Percentiles rank a stretch among this genome's conserved stretches.
phyloP scores from a whole-genome alignment of 2,329 filamentous ascomycete species.

The Trichophyton benhamiae region DNA sequence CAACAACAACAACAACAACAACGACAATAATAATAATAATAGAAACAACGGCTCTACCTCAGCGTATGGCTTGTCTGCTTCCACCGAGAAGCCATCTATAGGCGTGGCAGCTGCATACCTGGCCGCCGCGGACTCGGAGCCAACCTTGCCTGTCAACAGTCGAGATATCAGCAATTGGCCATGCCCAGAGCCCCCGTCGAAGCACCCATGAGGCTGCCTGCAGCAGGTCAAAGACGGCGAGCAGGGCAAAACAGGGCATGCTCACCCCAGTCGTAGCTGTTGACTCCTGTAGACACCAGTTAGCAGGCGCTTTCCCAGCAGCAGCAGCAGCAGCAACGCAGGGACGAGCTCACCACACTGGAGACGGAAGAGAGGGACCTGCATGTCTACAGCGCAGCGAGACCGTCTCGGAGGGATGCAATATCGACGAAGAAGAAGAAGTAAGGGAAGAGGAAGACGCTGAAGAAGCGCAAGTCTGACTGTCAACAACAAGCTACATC shows the following conservation, averaged over 20 bases:
- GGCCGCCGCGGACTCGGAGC: conserved; percentile 74
- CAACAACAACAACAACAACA: too few relatives aligned
- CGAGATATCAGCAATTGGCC: conserved; percentile 19
- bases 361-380: conserved; percentile 72
- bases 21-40: too few relatives aligned
- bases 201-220: too few relatives aligned
- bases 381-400: conserved; percentile 36
- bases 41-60: conserved; percentile 46
- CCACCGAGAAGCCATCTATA: conserved; percentile 58
- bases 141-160: conserved; percentile 59
- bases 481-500: not conserved
- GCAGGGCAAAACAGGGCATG: conserved; percentile 8
- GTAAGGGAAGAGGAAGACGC: too few relatives aligned
- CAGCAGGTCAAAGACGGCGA: not conserved
- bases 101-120: conserved; percentile 79
- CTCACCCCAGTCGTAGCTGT: conserved; percentile 94
- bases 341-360: conserved; percentile 39
- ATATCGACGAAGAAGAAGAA: not conserved
- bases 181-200: conserved; percentile 10
- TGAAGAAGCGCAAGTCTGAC: too few relatives aligned
- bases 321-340: not conserved
- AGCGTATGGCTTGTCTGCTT: conserved; percentile 83
- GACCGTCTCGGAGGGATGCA: not conserved
- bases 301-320: conserved; percentile 1
- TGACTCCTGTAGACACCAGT: conserved; percentile 52